Evolutionary conservation across 2,329 filamentous ascomycete species (phyloP).

Genomic region (Fusarium sp.): DNA sequence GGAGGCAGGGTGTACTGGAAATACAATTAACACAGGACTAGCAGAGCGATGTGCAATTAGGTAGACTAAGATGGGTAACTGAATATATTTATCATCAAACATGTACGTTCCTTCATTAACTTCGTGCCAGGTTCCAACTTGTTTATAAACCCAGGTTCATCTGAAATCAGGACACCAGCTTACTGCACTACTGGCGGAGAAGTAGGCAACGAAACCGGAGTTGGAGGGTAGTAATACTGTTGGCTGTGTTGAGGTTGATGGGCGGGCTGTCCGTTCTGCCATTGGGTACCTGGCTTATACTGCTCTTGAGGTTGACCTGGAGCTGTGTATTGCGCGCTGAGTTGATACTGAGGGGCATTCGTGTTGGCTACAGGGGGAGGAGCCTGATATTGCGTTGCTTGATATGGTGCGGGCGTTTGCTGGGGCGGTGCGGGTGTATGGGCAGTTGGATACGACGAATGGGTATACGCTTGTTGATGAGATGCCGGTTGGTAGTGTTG

Average conservation of each 20-base stretch:
- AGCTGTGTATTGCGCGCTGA: constrained; percentile 4
- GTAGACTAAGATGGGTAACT: neutral
- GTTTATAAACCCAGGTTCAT: neutral
- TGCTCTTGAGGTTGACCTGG: neutral
- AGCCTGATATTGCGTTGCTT: constrained; percentile 10
- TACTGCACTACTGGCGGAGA: constrained; percentile 9
- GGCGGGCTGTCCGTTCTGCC: neutral
- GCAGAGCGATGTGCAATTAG: neutral
- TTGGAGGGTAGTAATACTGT: constrained; percentile 2
- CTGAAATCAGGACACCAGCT: neutral
- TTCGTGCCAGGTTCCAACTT: neutral
- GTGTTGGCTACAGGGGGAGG: neutral
- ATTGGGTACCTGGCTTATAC: neutral
- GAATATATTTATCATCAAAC: neutral
- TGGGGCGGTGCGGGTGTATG: neutral
- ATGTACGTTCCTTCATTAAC: neutral
- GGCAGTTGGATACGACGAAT: accelerated
- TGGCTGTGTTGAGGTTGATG: constrained; percentile 4
- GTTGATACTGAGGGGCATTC: neutral
- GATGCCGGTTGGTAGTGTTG: constrained; percentile 22
- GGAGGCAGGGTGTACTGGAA: neutral
- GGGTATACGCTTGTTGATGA: neutral
- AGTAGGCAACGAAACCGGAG: constrained; percentile 14
- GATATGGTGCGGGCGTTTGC: constrained; percentile 3
- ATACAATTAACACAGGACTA: neutral